These are phyloP conservation scores for Sugiyamaella smithiae DNA, from an alignment of 805 yeast genomes.

Conservation along the genomic window DNA sequence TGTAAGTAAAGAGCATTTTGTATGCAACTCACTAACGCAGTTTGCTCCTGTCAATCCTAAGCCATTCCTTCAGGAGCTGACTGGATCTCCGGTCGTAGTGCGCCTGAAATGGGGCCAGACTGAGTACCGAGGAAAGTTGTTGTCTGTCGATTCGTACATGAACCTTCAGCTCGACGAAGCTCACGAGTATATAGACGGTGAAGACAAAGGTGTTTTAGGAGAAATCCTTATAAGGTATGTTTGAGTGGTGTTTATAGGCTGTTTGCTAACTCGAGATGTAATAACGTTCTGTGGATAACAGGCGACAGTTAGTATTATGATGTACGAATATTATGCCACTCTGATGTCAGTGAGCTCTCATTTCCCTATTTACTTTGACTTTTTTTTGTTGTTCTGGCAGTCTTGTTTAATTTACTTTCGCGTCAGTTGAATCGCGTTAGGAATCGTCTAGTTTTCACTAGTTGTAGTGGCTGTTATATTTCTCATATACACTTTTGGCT, in stretches of 20 bases:
- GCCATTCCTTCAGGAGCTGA: constrained; percentile 77
- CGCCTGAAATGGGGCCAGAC: constrained; percentile 88
- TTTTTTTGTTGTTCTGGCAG: too few species aligned
- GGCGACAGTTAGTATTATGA: constrained; percentile 29
- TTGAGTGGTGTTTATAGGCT: background rate
- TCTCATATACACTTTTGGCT: too few species aligned
- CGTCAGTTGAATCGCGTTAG: too few species aligned
- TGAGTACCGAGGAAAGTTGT: constrained; percentile 75
- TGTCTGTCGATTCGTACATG: constrained; percentile 89
- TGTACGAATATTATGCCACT: constrained; percentile 1
- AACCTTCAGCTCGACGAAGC: constrained; percentile 72
- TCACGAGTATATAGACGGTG: constrained; percentile 49
- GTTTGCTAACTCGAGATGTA: constrained; percentile 53
- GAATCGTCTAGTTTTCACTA: too few species aligned
- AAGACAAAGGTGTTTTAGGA: constrained; percentile 54
- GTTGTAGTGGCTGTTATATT: too few species aligned
- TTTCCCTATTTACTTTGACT: too few species aligned
- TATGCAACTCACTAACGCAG: constrained; percentile 22
- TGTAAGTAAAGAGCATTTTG: constrained; percentile 2
- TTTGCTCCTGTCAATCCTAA: constrained; percentile 76
- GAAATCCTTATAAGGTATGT: constrained; percentile 64
- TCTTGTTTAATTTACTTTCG: too few species aligned
- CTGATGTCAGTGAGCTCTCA: too few species aligned
- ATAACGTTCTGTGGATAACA: constrained; percentile 78
- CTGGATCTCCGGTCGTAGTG: constrained; percentile 68